Evolutionary conservation across 305 asterid species (phyloP).

Genomic region (Ajuga reptans): DNA sequence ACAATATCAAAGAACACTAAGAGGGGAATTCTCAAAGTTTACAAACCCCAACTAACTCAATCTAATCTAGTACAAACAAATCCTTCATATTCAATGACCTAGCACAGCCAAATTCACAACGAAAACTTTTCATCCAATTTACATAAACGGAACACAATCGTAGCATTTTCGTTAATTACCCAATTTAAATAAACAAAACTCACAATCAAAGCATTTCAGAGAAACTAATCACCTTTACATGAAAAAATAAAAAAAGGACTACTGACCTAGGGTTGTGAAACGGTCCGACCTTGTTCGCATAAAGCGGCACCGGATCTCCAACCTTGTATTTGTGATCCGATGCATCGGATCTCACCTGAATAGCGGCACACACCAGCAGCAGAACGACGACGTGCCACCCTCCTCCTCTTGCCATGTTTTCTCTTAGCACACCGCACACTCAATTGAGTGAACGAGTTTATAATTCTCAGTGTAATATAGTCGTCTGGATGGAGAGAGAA

Average conservation of each 20-base stretch:
- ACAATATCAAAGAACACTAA: conserved; percentile 5
- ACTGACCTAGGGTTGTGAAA: conserved; percentile 70
- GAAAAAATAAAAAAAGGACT: neutral
- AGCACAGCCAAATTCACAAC: neutral
- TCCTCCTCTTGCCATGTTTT: conserved; percentile 35
- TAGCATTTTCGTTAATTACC: neutral
- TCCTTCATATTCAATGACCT: neutral
- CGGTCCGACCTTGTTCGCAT: conserved; percentile 70
- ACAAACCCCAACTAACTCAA: neutral
- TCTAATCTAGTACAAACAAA: neutral
- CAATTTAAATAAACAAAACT: neutral
- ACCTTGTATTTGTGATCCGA: conserved; percentile 56
- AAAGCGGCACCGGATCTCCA: conserved; percentile 57
- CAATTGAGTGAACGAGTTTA: neutral
- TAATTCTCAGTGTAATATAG: conserved; percentile 1
- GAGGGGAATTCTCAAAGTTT: neutral
- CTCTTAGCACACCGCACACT: conserved; percentile 3
- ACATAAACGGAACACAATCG: neutral
- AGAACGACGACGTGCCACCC: conserved; percentile 33
- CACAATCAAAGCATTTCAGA: neutral
- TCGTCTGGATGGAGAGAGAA: neutral
- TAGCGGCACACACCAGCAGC: conserved; percentile 25
- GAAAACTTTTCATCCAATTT: no score
- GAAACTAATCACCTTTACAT: neutral
- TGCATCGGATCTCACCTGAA: conserved; percentile 48